Base-by-base conservation (phyloP, 805 yeast species). In the Schizosaccharomyces pombe region DNA sequence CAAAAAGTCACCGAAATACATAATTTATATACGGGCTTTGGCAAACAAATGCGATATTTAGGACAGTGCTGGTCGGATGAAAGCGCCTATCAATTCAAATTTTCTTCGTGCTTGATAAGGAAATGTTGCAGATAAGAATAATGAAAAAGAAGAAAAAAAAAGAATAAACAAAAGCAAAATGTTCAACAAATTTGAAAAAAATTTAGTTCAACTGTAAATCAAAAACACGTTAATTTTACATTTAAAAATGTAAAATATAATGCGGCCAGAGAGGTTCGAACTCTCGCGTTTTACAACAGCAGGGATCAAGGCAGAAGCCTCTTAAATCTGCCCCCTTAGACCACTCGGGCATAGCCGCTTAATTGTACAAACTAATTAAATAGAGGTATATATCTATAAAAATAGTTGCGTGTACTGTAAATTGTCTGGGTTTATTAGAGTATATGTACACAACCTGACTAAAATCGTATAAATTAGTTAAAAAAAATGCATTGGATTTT, bases 281-380 rank as follows among this genome's bases (percentile, higher is more conserved):
- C 43, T 37, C 43, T 16, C 43, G 43, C 43, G 43, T 37, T 37
- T 37, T 37, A 37, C 43, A 37, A 37, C 43, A 37, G 43, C 43
- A 37, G 43, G 43, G 43, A 16, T 37, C 43, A 37, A 37, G 43
- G 43, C 43, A 24, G n/a, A 9, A 11, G 43, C 43, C 43, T 37
- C 43, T 37, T 37, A 37, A 37, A 37, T 37, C 43, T 37, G 43
- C 43, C 43, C 43, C 43, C 43, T 37, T 37, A 37, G 43, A 37
- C 43, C 43, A 37, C 43, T 37, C 43, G 43, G 43, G 43, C 43
- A 37, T 37, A 19, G 43, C 43, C 43, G 43, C 43, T 37, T 37
- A 8, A 37, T 12, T 4, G 14, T 34, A 34, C 40, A n/a, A n/a
- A n/a, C n/a, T n/a, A n/a, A n/a, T n/a, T n/a, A n/a, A n/a, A n/a